Conservation (phyloP, 2,329 filamentous ascomycete species). For the Eurotiales sp. region DNA sequence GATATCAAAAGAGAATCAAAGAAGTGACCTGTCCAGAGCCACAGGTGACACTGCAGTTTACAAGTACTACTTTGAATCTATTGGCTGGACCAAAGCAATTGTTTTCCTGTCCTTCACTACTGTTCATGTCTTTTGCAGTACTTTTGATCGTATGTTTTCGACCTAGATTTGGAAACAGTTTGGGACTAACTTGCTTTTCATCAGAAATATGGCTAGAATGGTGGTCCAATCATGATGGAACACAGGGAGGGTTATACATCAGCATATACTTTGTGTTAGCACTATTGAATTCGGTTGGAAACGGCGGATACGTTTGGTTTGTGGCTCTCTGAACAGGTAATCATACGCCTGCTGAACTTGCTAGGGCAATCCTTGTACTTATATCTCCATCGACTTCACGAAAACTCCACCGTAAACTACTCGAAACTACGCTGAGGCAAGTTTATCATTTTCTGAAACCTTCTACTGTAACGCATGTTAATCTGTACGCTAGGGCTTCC, state of each 20-base stretch:
- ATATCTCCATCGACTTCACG: conserved; percentile 10
- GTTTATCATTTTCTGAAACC: background rate
- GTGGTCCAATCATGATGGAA: conserved; percentile 35
- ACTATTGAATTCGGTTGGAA: conserved; percentile 32
- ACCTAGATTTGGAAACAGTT: background rate
- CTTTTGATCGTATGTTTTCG: conserved; percentile 21
- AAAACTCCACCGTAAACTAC: conserved; percentile 30
- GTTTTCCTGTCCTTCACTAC: conserved; percentile 36
- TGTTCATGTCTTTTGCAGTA: conserved; percentile 37
- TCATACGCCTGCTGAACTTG: background rate
- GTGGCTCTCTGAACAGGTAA: background rate
- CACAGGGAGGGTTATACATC: conserved; percentile 31
- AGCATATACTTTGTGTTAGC: conserved; percentile 38
- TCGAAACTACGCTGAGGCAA: conserved; percentile 52
- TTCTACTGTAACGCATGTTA: no score
- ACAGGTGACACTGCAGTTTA: conserved; percentile 42
- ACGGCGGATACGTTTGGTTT: conserved; percentile 29
- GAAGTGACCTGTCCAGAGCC: conserved; percentile 16
- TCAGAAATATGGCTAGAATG: conserved; percentile 39
- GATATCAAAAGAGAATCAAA: conserved; percentile 23
- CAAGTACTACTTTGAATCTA: conserved; percentile 36
- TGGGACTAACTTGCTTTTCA: background rate
- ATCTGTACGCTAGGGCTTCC: background rate
- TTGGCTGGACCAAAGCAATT: conserved; percentile 32
- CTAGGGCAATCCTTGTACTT: conserved; percentile 1